phyloP scores from a whole-genome alignment of 768 basidiomycete genomes.

The Termitomyces sp. region DNA sequence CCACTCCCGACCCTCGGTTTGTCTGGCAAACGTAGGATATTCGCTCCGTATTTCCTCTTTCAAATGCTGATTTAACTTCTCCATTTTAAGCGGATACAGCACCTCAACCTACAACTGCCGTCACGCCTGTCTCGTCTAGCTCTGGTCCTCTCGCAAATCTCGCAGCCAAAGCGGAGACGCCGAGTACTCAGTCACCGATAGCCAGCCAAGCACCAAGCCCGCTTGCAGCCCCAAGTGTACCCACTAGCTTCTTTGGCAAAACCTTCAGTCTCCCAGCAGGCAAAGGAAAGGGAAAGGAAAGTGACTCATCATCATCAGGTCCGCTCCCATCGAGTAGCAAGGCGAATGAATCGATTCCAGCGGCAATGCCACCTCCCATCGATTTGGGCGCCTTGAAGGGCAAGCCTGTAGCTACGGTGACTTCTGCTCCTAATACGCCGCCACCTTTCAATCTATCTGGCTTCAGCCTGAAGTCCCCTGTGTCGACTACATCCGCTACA shows the following conservation, averaged over 20 bases:
- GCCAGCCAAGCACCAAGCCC: not conserved
- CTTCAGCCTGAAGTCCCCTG: conserved; percentile 4
- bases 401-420: not conserved
- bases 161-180: not conserved
- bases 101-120: not conserved
- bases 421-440: not conserved
- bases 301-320: not conserved
- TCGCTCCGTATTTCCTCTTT: not conserved
- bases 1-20: not conserved
- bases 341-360: not conserved
- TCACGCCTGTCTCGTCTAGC: not conserved
- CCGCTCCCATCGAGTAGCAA: not conserved
- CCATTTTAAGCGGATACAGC: not conserved
- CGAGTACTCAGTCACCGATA: not conserved
- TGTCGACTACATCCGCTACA: conserved; percentile 1
- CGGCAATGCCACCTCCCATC: not conserved
- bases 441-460: conserved; percentile 15
- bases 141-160: conserved; percentile 1
- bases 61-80: not conserved
- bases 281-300: conserved; percentile 1
- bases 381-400: not conserved
- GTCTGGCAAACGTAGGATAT: not conserved
- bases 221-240: not conserved
- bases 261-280: conserved; percentile 2
- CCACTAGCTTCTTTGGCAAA: conserved; percentile 7